These are phyloP conservation scores for Apiotrichum gamsii DNA, from an alignment of 1,284 basidiomycete species.

Conservation along the genomic window DNA sequence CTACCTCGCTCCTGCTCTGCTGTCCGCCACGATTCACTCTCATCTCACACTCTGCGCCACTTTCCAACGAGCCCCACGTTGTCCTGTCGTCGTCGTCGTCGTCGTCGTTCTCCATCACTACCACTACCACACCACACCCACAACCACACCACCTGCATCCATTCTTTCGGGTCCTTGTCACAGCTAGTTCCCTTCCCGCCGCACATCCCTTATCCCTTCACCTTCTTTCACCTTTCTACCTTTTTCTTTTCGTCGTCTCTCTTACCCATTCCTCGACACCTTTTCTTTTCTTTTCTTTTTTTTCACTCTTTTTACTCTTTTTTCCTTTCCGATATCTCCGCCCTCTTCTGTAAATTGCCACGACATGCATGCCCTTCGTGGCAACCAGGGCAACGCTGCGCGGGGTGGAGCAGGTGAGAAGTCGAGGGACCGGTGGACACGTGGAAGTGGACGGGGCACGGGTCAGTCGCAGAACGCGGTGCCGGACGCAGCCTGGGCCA, in stretches of 20 bases:
- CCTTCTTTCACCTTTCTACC: neutral
- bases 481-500: no score
- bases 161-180: neutral
- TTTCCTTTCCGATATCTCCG: neutral
- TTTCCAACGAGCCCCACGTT: neutral
- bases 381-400: neutral
- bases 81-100: neutral
- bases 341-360: neutral
- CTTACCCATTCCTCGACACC: neutral
- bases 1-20: neutral
- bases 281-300: neutral
- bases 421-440: no score
- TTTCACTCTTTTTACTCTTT: neutral
- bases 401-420: neutral
- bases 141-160: neutral
- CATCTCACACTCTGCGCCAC: neutral
- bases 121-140: conserved; percentile 8
- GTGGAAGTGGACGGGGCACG: no score
- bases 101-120: neutral
- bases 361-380: conserved; percentile 3
- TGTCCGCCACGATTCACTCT: neutral
- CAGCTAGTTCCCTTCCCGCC: no score
- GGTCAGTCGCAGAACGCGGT: no score
- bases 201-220: no score
- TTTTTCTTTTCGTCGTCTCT: neutral